Evolutionary conservation across 495 filamentous ascomycete species (phyloP), one percentile per base, ranked within the genome.

Genomic region (Penicillium fimorum): DNA sequence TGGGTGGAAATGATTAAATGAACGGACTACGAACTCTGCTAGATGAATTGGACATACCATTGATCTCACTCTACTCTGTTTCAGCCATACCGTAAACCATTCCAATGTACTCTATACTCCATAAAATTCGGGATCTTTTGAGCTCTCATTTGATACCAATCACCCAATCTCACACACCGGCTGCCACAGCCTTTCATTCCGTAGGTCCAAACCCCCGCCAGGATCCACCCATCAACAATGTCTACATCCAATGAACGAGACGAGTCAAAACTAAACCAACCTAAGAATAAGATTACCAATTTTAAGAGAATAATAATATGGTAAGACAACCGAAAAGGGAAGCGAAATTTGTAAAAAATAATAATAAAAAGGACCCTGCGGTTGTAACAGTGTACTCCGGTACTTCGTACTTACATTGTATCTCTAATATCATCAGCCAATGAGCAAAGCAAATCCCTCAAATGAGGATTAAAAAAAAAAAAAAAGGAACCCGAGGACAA

Each of bases 1-100:
- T 18, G 41, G 49, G 48, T 27, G 48, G 47, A 50, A 59, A 56
- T 29, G 54, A 58, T 52, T 27, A 61, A 50, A 65, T 44, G 59
- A 65, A 62, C 49, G 48, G 56, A 57, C 46, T 47, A 54, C 43
- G 52, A 47, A 38, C 32, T 47, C 42, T 59, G 33, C 45, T 60
- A 63, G 60, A 66, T 60, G 63, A 63, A 63, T 52, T 53, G 49
- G 56, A 66, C 53, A 60, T 58, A 56, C 55, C 54, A 45, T 32
- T n/a, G 22, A 58, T 53, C 29, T 42, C n/a, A 30, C 29, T 42
- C 15, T 30, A 7, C n/a, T 35, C 22, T 24, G 25, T 52, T 52
- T 38, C 43, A 12, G 27, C 18, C 30, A 8, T 35, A 35, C 38
- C 40, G 18, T 53, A 53, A 17, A 35, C 22, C 22, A 22, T 22